Evolutionary conservation across 192 early-diverging fungal species (phyloP).

Genomic region (Gonapodya sp.): DNA sequence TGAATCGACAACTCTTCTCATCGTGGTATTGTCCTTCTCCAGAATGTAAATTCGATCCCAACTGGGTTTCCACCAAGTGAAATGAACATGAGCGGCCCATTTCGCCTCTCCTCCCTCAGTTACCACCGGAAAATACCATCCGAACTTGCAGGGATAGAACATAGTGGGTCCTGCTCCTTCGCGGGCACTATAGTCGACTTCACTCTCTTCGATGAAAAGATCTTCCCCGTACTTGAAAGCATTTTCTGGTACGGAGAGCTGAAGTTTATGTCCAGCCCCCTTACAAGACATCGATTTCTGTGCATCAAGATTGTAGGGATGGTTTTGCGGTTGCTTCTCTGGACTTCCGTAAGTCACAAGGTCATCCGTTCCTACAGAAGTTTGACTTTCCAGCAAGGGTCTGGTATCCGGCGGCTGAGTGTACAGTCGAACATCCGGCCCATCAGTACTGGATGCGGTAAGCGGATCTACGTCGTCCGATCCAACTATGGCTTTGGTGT

Average conservation of each 20-base stretch:
- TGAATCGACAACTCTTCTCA: no score
- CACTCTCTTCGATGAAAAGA: neutral
- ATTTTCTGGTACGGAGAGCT: neutral
- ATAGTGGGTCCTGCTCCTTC: no score
- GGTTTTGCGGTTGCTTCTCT: neutral
- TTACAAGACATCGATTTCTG: no score
- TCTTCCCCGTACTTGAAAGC: neutral
- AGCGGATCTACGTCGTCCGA: no score
- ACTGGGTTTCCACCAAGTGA: neutral
- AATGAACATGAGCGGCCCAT: neutral
- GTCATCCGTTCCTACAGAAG: neutral
- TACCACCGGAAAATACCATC: neutral
- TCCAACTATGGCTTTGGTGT: no score
- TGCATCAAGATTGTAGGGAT: neutral
- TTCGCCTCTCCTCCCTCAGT: neutral
- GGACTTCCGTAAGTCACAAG: neutral
- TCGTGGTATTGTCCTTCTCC: neutral
- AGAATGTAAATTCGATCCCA: neutral
- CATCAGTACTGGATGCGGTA: no score
- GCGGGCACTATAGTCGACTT: neutral
- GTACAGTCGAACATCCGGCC: no score
- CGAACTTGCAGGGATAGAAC: neutral
- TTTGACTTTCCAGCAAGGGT: neutral
- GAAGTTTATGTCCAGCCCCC: no score
- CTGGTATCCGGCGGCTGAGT: no score